Base-by-base conservation (phyloP, 75 land plant genomes). In the Pinus tabuliformis region DNA sequence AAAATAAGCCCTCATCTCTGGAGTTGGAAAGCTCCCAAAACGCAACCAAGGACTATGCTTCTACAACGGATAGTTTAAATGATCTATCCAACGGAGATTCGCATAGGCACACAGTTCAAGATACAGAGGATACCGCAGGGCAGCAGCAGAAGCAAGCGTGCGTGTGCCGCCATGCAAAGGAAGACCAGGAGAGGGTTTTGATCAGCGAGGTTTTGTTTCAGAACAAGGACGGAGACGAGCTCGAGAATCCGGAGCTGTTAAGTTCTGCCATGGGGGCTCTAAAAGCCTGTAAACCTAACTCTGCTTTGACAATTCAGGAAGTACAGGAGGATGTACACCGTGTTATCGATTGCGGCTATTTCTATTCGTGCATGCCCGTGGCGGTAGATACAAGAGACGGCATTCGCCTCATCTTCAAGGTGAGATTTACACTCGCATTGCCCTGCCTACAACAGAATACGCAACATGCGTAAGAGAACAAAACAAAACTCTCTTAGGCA, bases 321-420 rank as follows among this genome's bases (percentile, higher is more conserved):
- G 99, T 97, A 6, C 98, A 92, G 76, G 99, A 95, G 71, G 99
- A 97, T 71, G 99, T 97, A 18, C 89, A 86, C 61, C 86, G 99
- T n/a, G 83, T 97, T 70, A 89, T 97, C 22, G 84, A 88, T 37
- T 91, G 92, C 62, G 99, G 99, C 4, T 87, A 77, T 73, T 97
- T 97, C 61, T 83, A 75, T 7, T 89, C 98, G 30, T 95, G 98
- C 78, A 87, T 89, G 94, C 99, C 99, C 5, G 86, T 95, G 9
- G 98, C 99, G 0, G 94, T 91, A 11, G 99, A 95, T 74, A 97
- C 99, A 6, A 80, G 99, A 3, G 99, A 97, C 75, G 99, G 99
- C 20, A 90, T 97, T 57, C 84, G 99, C 36, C 86, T 97, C 78
- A 80, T 95, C 4, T 97, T 92, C 78, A 93, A 95, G 96, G 98